Percentiles rank a stretch among this genome's conserved stretches.
Evolutionary conservation across 202 grass and related monocot genomes (phyloP).

Genomic region (Setaria viridis): DNA sequence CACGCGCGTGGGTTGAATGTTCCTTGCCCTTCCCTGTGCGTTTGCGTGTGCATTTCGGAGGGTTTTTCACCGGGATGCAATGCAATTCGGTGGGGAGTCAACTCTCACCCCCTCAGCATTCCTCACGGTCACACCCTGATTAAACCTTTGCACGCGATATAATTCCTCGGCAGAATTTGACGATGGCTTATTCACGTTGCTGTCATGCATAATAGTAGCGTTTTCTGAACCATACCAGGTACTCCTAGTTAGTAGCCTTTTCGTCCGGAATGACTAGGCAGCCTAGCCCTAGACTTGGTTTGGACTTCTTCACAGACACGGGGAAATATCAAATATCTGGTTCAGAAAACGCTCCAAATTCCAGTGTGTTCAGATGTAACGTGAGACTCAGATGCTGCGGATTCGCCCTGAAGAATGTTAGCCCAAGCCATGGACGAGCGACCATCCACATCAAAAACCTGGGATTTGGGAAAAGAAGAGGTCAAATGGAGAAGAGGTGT

Average conservation of each 20-base stretch:
- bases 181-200: not conserved
- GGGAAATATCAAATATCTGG: too few relatives aligned
- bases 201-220: not conserved
- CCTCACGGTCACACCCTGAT: not conserved
- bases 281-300: not conserved
- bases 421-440: too few relatives aligned
- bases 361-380: not conserved
- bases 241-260: not conserved
- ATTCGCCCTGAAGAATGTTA: too few relatives aligned
- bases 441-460: too few relatives aligned
- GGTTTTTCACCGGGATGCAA: not conserved
- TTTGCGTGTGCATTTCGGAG: slow-evolving; percentile 18
- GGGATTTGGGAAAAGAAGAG: not conserved
- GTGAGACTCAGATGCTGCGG: too few relatives aligned
- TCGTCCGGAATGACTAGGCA: not conserved
- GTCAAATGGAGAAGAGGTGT: not conserved
- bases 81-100: not conserved
- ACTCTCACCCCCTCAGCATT: too few relatives aligned
- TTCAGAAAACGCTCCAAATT: not conserved
- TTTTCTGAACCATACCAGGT: not conserved
- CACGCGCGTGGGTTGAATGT: slow-evolving; percentile 35
- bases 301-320: not conserved
- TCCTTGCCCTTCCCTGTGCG: not conserved
- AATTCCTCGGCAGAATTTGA: not conserved
- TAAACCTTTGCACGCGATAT: not conserved